Conservation (phyloP, 495 filamentous ascomycete species). For the Penicillium samsonianum region DNA sequence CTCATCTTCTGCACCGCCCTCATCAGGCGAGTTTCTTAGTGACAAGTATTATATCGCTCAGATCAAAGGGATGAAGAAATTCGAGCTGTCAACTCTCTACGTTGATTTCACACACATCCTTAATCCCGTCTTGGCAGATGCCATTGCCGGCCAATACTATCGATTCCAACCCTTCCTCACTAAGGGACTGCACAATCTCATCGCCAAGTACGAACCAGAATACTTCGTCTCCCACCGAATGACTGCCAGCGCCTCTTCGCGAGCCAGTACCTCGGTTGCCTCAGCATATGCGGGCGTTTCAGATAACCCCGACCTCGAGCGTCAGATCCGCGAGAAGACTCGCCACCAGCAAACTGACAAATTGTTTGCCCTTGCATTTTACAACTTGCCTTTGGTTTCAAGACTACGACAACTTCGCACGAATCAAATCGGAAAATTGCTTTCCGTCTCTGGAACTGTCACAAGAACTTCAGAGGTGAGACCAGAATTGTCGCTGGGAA, state of each 20-base stretch:
- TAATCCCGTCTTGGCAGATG: slow-evolving; percentile 74
- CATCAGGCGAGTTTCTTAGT: slow-evolving; percentile 72
- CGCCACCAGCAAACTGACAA: slow-evolving; percentile 97
- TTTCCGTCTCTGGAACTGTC: slow-evolving; percentile 94
- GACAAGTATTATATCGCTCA: slow-evolving; percentile 97
- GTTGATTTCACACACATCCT: slow-evolving; percentile 91
- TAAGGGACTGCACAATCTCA: slow-evolving; percentile 85
- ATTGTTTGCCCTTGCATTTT: slow-evolving; percentile 91
- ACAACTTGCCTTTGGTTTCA: slow-evolving; percentile 93
- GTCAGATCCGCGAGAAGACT: slow-evolving; percentile 57
- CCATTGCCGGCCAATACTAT: slow-evolving; percentile 88
- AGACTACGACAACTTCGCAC: slow-evolving; percentile 87
- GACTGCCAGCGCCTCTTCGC: slow-evolving; percentile 59
- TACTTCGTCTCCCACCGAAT: slow-evolving; percentile 92
- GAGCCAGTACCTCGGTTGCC: slow-evolving; percentile 66
- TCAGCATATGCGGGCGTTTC: slow-evolving; percentile 67
- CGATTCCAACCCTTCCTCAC: slow-evolving; percentile 92
- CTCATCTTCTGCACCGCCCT: slow-evolving; percentile 67
- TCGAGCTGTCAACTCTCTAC: slow-evolving; percentile 91
- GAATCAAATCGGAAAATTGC: slow-evolving; percentile 84
- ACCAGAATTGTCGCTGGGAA: slow-evolving; percentile 87
- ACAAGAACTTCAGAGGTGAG: slow-evolving; percentile 96
- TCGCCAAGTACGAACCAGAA: slow-evolving; percentile 89
- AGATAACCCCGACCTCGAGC: slow-evolving; percentile 49
- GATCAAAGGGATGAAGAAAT: slow-evolving; percentile 83